Percentiles rank a stretch among this genome's conserved stretches.
Evolutionary conservation across 148 eudicot genomes (phyloP).

Genomic region (Arctostaphylos glauca): DNA sequence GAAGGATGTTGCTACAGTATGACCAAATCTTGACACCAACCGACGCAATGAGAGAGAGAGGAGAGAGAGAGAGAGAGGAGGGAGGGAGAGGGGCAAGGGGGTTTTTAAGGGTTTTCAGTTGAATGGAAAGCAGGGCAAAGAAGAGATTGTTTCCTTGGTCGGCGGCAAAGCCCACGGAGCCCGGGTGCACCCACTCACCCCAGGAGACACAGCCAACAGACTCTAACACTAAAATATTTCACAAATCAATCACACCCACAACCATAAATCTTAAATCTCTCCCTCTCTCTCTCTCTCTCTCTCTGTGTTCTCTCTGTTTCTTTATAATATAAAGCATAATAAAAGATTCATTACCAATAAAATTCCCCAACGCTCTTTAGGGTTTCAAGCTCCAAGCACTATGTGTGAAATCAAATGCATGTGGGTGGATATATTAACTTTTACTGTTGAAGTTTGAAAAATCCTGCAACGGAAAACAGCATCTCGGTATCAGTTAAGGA

Average conservation of each 20-base stretch:
- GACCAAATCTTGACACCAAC: constrained; percentile 56
- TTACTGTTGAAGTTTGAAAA: constrained; percentile 35
- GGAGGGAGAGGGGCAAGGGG: constrained; percentile 23
- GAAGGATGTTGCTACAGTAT: constrained; percentile 34
- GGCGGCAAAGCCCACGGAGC: constrained; percentile 71
- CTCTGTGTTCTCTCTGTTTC: constrained; percentile 22
- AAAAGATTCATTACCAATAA: constrained; percentile 32
- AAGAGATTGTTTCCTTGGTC: constrained; percentile 64
- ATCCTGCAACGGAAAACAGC: constrained; percentile 65
- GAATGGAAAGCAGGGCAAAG: constrained; percentile 48
- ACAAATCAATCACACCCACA: constrained; percentile 41
- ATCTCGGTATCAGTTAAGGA: constrained; percentile 66
- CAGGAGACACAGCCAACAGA: constrained; percentile 71
- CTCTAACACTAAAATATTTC: constrained; percentile 45
- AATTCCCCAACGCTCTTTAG: constrained; percentile 31
- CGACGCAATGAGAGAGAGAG: constrained; percentile 30
- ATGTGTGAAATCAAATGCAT: constrained; percentile 20
- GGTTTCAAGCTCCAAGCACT: constrained; percentile 46
- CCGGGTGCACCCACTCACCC: constrained; percentile 52
- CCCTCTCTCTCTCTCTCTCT: constrained; percentile 19
- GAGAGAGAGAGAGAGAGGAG: constrained; percentile 32
- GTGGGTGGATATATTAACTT: constrained; percentile 31
- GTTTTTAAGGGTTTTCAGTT: constrained; percentile 30
- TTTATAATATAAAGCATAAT: constrained; percentile 16
- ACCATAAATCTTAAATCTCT: constrained; percentile 46